Conservation (phyloP, 192 early-diverging fungal genomes). For the Bifiguratus adelaidae region DNA sequence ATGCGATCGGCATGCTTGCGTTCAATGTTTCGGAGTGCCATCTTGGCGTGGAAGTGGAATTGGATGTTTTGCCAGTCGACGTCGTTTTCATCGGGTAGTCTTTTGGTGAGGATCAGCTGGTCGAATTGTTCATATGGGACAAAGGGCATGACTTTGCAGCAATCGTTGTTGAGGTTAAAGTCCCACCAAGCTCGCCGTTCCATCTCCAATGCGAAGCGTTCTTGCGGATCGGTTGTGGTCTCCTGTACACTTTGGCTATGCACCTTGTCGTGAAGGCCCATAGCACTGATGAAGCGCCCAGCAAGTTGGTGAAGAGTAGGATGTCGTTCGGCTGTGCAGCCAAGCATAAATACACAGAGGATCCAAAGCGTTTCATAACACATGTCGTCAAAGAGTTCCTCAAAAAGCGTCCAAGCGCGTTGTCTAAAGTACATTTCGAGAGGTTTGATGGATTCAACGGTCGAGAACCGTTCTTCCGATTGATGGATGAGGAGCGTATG, state of each 20-base stretch:
- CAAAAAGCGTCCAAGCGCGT: slow-evolving; percentile 6
- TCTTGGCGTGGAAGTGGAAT: slow-evolving; percentile 8
- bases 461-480: not conserved
- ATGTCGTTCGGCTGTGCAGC: not conserved
- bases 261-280: slow-evolving; percentile 3
- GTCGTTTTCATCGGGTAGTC: not conserved
- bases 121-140: not conserved
- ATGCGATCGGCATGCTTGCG: slow-evolving; percentile 4
- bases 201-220: slow-evolving; percentile 5
- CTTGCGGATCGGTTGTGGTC: not conserved
- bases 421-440: slow-evolving; percentile 6
- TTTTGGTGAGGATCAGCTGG: not conserved
- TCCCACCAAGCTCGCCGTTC: slow-evolving; percentile 7
- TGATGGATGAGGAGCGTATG: slow-evolving; percentile 3
- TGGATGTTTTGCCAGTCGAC: slow-evolving; percentile 2
- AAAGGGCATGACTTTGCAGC: slow-evolving; percentile 5
- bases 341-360: slow-evolving; percentile 1
- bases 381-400: slow-evolving; percentile 6
- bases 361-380: slow-evolving; percentile 3
- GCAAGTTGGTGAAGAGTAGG: slow-evolving; percentile 1
- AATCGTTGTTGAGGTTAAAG: slow-evolving; percentile 9
- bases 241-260: not conserved
- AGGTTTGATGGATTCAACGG: slow-evolving; percentile 1
- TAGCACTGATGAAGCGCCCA: slow-evolving; percentile 1
- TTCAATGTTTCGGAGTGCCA: not conserved